Evolutionary conservation across 176 grass and related monocot species (phyloP).

Genomic region (Triticum timopheevii): DNA sequence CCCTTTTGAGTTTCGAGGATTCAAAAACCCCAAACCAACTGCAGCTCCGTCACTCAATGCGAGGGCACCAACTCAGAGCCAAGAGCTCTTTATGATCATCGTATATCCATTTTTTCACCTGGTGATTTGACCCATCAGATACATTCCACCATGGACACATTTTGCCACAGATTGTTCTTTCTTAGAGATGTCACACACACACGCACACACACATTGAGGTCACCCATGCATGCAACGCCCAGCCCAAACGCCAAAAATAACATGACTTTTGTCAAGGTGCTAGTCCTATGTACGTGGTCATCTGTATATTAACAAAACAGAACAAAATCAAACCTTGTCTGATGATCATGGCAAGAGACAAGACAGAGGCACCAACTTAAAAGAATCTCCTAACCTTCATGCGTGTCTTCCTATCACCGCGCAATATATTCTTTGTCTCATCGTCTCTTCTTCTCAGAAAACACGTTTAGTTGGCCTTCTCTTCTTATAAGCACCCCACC

Average conservation of each 20-base stretch:
- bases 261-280: not conserved
- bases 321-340: conserved; percentile 1
- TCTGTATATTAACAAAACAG: not conserved
- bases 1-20: not conserved
- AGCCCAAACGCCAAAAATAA: not conserved
- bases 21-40: conserved; percentile 23
- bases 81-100: too few species aligned
- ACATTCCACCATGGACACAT: not conserved
- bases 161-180: conserved; percentile 1
- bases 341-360: not conserved
- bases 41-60: conserved; percentile 10
- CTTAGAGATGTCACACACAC: not conserved
- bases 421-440: conserved; percentile 28
- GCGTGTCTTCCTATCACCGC: conserved; percentile 31
- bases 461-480: too few species aligned
- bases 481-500: conserved; percentile 35
- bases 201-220: not conserved
- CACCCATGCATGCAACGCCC: not conserved
- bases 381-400: conserved; percentile 40
- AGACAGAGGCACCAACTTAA: not conserved
- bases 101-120: conserved; percentile 33
- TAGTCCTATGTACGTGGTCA: not conserved
- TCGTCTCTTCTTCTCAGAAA: not conserved
- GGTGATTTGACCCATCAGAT: conserved; percentile 40
- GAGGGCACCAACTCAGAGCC: not conserved